Conservation (phyloP, 257 asterid species). For the Henckelia pumila region DNA sequence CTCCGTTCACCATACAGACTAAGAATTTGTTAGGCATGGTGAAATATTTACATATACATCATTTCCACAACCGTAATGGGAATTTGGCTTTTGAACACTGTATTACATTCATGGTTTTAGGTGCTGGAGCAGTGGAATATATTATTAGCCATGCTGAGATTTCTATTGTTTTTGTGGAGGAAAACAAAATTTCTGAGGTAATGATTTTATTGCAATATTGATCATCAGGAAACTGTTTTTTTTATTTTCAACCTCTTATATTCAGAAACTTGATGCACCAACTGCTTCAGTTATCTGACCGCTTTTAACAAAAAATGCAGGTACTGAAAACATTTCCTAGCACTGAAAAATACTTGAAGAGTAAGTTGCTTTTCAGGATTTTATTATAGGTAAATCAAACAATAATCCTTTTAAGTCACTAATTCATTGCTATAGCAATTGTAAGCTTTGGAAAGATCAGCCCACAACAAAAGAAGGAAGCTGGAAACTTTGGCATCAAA, state of each 20-base stretch:
- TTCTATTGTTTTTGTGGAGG: constrained; percentile 67
- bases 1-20: neutral
- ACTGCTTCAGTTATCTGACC: neutral
- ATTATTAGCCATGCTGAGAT: constrained; percentile 74
- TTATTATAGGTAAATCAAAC: neutral
- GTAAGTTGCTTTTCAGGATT: constrained; percentile 39
- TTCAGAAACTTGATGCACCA: neutral
- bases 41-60: neutral
- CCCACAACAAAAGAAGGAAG: constrained; percentile 47
- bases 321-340: constrained; percentile 65
- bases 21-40: neutral
- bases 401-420: neutral
- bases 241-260: neutral
- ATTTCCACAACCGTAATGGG: neutral
- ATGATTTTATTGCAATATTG: constrained; percentile 10
- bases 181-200: constrained; percentile 69
- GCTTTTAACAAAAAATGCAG: constrained; percentile 31
- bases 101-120: constrained; percentile 37
- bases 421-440: neutral
- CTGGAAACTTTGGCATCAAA: constrained; percentile 45
- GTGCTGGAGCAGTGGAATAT: constrained; percentile 80
- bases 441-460: constrained; percentile 27
- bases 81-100: neutral
- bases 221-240: neutral
- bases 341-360: constrained; percentile 51